These are phyloP conservation scores for Gliomastix tumulicola DNA, from an alignment of 2,329 filamentous ascomycete genomes.

Conservation along the genomic window DNA sequence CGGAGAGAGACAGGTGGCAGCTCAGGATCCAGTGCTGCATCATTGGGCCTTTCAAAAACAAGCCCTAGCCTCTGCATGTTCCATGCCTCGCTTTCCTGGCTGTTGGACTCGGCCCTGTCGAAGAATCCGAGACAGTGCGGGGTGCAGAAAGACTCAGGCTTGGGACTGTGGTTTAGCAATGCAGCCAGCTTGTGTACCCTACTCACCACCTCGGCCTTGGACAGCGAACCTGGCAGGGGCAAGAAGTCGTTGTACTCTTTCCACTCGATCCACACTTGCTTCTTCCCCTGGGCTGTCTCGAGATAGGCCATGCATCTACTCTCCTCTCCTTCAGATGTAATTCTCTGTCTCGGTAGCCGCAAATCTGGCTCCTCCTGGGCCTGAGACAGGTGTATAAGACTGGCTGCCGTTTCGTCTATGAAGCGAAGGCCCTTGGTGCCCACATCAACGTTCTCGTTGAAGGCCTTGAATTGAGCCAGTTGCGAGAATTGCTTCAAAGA, in stretches of 20 bases:
- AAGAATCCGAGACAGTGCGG: conserved; percentile 45
- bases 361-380: conserved; percentile 22
- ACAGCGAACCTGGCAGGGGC: too few species aligned
- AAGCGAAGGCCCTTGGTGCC: conserved; percentile 16
- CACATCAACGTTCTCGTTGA: conserved; percentile 37
- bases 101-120: conserved; percentile 28
- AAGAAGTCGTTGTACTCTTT: too few species aligned
- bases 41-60: conserved; percentile 41
- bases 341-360: too few species aligned
- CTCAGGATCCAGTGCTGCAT: conserved; percentile 22
- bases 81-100: conserved; percentile 27
- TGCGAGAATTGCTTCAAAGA: conserved; percentile 31
- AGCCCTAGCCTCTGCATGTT: conserved; percentile 45
- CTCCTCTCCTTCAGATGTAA: too few species aligned
- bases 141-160: conserved; percentile 40
- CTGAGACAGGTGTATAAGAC: conserved; percentile 29
- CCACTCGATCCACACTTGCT: too few species aligned
- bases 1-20: conserved; percentile 38
- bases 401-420: conserved; percentile 26
- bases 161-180: conserved; percentile 37
- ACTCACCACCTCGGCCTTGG: conserved; percentile 35
- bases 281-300: too few species aligned
- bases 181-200: conserved; percentile 42
- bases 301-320: too few species aligned
- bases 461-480: conserved; percentile 43